A percentile compares a stretch with the other conserved stretches of the same genome.
phyloP scores from a whole-genome alignment of 768 basidiomycete species.

The Boletus eberwhitei region DNA sequence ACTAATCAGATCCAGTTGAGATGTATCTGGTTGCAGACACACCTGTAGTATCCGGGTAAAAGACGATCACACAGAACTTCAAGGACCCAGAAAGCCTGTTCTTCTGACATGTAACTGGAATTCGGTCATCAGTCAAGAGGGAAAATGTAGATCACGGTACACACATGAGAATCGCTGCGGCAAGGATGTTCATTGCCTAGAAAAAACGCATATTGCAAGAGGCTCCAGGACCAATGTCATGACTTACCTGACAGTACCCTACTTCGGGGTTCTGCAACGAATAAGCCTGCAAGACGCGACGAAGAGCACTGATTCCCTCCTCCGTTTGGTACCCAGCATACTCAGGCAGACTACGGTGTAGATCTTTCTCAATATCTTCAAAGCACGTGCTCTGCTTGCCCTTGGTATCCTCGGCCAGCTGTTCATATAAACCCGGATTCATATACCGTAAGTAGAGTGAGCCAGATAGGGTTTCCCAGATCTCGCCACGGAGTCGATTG shows the following conservation, averaged over 20 bases:
- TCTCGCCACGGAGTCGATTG: conserved; percentile 89
- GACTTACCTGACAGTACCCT: conserved; percentile 85
- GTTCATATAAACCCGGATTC: conserved; percentile 79
- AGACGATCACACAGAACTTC: conserved; percentile 93
- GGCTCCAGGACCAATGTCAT: not conserved
- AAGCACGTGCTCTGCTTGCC: conserved; percentile 84
- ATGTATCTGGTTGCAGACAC: conserved; percentile 16
- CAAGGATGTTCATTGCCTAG: conserved; percentile 96
- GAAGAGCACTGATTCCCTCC: conserved; percentile 78
- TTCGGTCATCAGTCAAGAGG: conserved; percentile 5
- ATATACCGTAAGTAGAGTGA: conserved; percentile 87
- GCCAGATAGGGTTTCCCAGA: conserved; percentile 97
- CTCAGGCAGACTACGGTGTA: conserved; percentile 93
- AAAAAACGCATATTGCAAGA: not conserved
- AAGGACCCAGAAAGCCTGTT: conserved; percentile 96
- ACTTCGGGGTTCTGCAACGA: conserved; percentile 92
- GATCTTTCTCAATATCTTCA: conserved; percentile 98
- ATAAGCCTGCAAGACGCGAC: conserved; percentile 92
- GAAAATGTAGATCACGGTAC: conserved; percentile 18
- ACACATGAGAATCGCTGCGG: conserved; percentile 91
- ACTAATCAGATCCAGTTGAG: conserved; percentile 2
- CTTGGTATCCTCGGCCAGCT: conserved; percentile 69
- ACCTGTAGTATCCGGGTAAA: conserved; percentile 97
- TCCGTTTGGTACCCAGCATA: conserved; percentile 94
- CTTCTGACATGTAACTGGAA: conserved; percentile 94